Evolutionary conservation across 129 eudicot genomes (phyloP).

Genomic region (Scalesia atractyloides): DNA sequence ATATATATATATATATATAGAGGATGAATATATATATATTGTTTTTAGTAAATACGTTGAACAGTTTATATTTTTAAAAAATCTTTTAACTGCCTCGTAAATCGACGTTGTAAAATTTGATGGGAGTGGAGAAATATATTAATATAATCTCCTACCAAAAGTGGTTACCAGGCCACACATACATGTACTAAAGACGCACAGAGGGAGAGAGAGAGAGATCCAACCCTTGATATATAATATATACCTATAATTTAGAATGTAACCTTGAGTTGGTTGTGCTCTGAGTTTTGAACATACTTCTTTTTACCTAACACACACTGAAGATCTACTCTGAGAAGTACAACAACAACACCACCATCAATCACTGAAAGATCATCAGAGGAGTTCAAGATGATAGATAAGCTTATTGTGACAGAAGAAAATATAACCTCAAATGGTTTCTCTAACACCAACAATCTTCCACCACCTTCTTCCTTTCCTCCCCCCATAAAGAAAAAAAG

Average conservation of each 20-base stretch:
- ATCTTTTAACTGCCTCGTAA: background rate
- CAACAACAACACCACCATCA: constrained; percentile 32
- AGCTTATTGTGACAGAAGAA: constrained; percentile 51
- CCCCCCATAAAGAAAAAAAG: constrained; percentile 78
- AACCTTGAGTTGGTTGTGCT: constrained; percentile 19
- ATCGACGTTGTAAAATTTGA: background rate
- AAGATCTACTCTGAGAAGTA: constrained; percentile 25
- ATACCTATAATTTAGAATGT: constrained; percentile 38
- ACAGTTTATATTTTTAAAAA: too few relatives aligned
- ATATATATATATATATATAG: too few relatives aligned
- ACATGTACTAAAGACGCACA: background rate
- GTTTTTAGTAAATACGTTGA: too few relatives aligned
- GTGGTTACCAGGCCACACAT: background rate
- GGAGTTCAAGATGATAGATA: constrained; percentile 34
- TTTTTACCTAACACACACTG: constrained; percentile 27
- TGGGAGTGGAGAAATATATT: background rate
- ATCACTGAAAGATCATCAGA: constrained; percentile 15
- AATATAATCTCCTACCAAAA: background rate
- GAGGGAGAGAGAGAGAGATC: constrained; percentile 28
- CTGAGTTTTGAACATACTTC: constrained; percentile 25
- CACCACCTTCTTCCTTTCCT: constrained; percentile 48
- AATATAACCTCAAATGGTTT: constrained; percentile 47
- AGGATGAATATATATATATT: too few relatives aligned
- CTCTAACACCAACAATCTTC: constrained; percentile 38
- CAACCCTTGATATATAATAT: constrained; percentile 16